Evolutionary conservation across 192 early-diverging fungal species (phyloP).

Genomic region (Podila horticola): DNA sequence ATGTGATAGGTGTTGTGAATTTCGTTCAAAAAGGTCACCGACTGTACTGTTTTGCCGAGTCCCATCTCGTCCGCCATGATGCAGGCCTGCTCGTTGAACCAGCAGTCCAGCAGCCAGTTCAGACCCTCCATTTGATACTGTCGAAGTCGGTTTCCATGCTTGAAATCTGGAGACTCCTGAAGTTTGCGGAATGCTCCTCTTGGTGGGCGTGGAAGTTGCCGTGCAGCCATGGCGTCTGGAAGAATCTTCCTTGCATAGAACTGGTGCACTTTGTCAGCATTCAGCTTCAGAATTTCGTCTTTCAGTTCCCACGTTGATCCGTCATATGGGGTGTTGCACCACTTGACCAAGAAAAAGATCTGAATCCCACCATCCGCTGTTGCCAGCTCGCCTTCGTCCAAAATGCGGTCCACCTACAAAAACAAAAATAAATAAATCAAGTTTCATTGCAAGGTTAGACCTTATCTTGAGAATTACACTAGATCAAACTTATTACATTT

Average conservation of each 20-base stretch:
- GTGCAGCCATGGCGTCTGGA: slow-evolving; percentile 56
- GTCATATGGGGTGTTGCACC: slow-evolving; percentile 78
- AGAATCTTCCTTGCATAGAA: slow-evolving; percentile 71
- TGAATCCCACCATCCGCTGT: slow-evolving; percentile 61
- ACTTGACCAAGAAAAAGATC: slow-evolving; percentile 82
- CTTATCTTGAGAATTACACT: too few relatives aligned
- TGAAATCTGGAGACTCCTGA: slow-evolving; percentile 60
- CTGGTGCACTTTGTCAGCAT: slow-evolving; percentile 70
- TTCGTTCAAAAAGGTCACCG: slow-evolving; percentile 78
- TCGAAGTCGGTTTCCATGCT: slow-evolving; percentile 71
- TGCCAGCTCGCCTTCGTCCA: slow-evolving; percentile 83
- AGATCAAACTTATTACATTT: not conserved
- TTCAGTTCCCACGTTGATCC: slow-evolving; percentile 76
- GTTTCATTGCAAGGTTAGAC: too few relatives aligned
- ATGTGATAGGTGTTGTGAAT: slow-evolving; percentile 70
- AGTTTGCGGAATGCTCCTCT: slow-evolving; percentile 48
- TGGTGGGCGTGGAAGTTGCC: not conserved
- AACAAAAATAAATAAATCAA: too few relatives aligned
- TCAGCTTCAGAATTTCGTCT: slow-evolving; percentile 63
- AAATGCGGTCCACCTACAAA: slow-evolving; percentile 76
- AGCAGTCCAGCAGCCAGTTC: slow-evolving; percentile 86
- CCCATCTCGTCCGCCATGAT: slow-evolving; percentile 97
- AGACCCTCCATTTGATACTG: slow-evolving; percentile 86
- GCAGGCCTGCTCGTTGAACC: slow-evolving; percentile 75
- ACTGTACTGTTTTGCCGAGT: slow-evolving; percentile 88